Base-by-base conservation (phyloP, 2,329 filamentous ascomycete species). In the Fusarium armeniacum region DNA sequence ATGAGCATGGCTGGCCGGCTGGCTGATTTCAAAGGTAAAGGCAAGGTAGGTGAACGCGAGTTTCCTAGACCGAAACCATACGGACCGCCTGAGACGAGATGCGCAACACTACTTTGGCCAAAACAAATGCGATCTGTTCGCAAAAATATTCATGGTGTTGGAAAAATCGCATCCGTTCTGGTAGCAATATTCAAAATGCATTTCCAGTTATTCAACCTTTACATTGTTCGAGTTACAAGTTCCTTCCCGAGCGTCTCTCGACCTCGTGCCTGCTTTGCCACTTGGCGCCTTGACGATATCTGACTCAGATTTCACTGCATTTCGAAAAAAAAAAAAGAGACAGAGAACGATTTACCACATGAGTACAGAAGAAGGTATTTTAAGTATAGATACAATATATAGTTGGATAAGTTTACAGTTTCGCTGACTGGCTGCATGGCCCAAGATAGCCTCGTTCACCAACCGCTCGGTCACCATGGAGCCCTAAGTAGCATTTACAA, bases 291-390 rank as follows among this genome's bases (percentile, higher is more conserved):
- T 40, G 58, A 60, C 54, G 15, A 67, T 53, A 68, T 70, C 67
- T 70, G 67, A 70, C 53, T 70, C 67, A 70, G 67, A 70, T 67
- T 59, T 13, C 54, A 60, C 46, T 52, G 11, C 47, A 20, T 32
- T 50, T 57, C 32, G 36, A 16, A 45, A 35, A 44, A 45, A 20
- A 20, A 20, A 20, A 20, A 20, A 20, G 15, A 26, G 20, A 41
- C 51, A 13, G 16, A 65, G 38, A 40, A 22, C 30, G 18, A 32
- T 51, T 20, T 28, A n/a, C 24, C 38, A 12, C n/a, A 12, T 58
- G 15, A 26, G 64, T 36, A 11, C 11, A 9, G 32, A 22, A 33
- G 40, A 51, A 36, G 18, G 6, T 35, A 3, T 22, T 20, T 12
- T 8, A 8, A 32, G 12, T 22, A 43, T 26, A 12, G 12, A 6